These are phyloP conservation scores for Starmerella stigmatis DNA, from an alignment of 805 yeast species.

Conservation along the genomic window DNA sequence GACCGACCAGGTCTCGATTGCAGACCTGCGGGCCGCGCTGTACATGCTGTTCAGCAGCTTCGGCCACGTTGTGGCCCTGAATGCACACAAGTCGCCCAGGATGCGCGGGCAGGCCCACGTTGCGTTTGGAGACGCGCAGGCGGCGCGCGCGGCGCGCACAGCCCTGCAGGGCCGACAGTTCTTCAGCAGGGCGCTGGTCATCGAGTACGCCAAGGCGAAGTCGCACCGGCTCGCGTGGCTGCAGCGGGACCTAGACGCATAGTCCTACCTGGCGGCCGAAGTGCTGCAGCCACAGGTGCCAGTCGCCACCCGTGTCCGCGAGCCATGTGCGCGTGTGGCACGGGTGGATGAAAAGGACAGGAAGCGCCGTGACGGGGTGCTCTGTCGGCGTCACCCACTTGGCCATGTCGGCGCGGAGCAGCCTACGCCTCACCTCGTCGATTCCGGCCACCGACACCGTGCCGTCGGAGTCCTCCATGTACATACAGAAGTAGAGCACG, in stretches of 20 bases:
- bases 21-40: conserved; percentile 29
- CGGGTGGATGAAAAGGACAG: conserved; percentile 34
- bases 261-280: conserved; percentile 30
- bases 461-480: conserved; percentile 12
- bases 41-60: conserved; percentile 33
- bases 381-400: conserved; percentile 22
- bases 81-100: conserved; percentile 31
- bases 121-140: conserved; percentile 27
- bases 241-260: conserved; percentile 1
- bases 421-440: no score
- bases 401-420: neutral
- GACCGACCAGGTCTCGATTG: conserved; percentile 31
- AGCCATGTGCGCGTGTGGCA: conserved; percentile 33
- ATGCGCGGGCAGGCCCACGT: conserved; percentile 39
- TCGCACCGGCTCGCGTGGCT: conserved; percentile 20
- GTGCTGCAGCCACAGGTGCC: conserved; percentile 27
- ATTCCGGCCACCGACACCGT: conserved; percentile 8
- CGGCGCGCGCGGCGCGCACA: conserved; percentile 30
- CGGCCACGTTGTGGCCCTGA: conserved; percentile 32
- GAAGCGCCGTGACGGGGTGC: conserved; percentile 27
- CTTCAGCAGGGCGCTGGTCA: conserved; percentile 31
- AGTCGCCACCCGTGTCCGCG: conserved; percentile 20
- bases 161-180: conserved; percentile 28
- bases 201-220: conserved; percentile 28
- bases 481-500: conserved; percentile 25